Conservation (phyloP, 352 stramenopile species). For the Pythium sp. region DNA sequence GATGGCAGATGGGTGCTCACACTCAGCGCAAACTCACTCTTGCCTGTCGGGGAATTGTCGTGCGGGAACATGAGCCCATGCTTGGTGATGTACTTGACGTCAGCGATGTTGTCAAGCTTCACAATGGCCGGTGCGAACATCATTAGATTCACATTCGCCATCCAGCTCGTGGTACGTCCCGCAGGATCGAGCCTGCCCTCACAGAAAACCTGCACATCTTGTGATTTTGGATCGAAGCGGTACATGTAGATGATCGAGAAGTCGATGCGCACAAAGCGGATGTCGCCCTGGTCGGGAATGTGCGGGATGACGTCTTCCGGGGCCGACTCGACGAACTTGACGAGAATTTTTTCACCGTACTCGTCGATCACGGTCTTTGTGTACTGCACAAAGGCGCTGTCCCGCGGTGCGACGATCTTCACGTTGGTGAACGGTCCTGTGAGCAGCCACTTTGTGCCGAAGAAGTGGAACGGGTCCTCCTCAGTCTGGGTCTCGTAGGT, state of each 20-base stretch:
- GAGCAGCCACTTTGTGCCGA: conserved; percentile 73
- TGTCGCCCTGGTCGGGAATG: conserved; percentile 22
- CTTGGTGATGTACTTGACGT: conserved; percentile 83
- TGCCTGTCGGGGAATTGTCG: conserved; percentile 7
- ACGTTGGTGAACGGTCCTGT: conserved; percentile 36
- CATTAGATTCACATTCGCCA: conserved; percentile 57
- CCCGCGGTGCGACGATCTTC: conserved; percentile 56
- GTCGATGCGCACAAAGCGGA: conserved; percentile 51
- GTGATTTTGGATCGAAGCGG: conserved; percentile 43
- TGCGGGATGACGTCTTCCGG: conserved; percentile 41
- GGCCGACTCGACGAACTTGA: conserved; percentile 59
- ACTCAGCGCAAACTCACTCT: conserved; percentile 20
- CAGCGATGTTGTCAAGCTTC: conserved; percentile 61
- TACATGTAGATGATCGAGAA: conserved; percentile 72
- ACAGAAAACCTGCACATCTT: conserved; percentile 65
- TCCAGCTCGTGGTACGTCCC: conserved; percentile 40
- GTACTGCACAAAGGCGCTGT: conserved; percentile 66
- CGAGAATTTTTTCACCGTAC: conserved; percentile 51
- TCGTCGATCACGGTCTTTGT: conserved; percentile 40
- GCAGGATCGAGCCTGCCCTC: conserved; percentile 56
- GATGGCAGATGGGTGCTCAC: conserved; percentile 34
- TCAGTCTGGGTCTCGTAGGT: conserved; percentile 54
- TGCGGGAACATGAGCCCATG: conserved; percentile 69
- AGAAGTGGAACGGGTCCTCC: conserved; percentile 65
- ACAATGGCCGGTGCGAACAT: conserved; percentile 58